Evolutionary conservation across 495 filamentous ascomycete genomes (phyloP).

Genomic region (Penicillium manginii): DNA sequence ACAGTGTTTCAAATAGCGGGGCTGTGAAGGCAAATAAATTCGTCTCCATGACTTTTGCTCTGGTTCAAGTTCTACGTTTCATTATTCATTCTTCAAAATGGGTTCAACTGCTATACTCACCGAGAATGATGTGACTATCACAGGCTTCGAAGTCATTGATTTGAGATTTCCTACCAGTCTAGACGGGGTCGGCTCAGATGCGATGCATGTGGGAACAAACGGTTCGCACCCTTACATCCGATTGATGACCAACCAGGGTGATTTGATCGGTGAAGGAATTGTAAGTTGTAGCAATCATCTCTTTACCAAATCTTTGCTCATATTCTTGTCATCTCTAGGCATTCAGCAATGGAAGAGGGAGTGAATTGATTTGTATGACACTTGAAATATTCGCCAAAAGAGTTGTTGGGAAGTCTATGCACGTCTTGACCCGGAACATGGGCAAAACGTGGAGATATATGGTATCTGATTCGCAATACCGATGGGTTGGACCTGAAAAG

Average conservation of each 20-base stretch:
- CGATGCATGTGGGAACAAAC: not conserved
- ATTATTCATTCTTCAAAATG: too few species aligned
- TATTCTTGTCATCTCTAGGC: constrained; percentile 55
- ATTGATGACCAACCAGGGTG: not conserved
- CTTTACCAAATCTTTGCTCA: not conserved
- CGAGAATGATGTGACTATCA: not conserved
- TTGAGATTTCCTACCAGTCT: not conserved
- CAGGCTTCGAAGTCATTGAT: not conserved
- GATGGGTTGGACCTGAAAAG: constrained; percentile 96
- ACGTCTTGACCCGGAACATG: constrained; percentile 78
- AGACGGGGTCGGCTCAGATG: not conserved
- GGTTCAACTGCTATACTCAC: not conserved
- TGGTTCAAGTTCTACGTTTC: not conserved
- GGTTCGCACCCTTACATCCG: not conserved
- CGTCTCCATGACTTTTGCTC: too few species aligned
- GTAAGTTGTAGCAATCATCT: not conserved
- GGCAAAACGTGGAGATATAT: constrained; percentile 89
- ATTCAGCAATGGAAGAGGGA: constrained; percentile 94
- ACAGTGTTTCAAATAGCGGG: too few species aligned
- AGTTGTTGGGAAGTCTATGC: constrained; percentile 71
- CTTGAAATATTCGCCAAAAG: constrained; percentile 77
- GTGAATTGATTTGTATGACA: constrained; percentile 87
- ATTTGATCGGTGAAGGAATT: not conserved
- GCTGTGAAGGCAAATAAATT: too few species aligned
- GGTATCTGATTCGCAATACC: constrained; percentile 83